Evolutionary conservation across 2,329 filamentous ascomycete genomes (phyloP), one percentile per base, ranked within the genome.

Genomic region (Ascochyta rabiei): DNA sequence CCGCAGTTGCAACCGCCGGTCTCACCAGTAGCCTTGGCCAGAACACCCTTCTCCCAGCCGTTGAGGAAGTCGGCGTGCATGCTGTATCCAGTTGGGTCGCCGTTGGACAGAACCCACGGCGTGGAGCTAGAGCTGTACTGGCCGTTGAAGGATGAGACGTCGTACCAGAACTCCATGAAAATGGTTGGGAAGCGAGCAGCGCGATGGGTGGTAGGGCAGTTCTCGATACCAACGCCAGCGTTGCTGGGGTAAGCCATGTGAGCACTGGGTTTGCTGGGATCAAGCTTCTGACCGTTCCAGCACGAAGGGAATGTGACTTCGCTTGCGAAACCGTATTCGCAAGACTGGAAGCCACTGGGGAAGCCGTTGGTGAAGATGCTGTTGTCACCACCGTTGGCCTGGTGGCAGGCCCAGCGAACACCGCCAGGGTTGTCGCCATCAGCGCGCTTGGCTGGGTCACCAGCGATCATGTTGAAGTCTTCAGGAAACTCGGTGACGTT

Each of bases 161-260:
- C 72, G 45, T 73, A 76, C 73, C 73, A 75, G 55, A 75, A 75
- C 57, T 76, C 74, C 18, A 75, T 70, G 60, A 76, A 75, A 48
- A 76, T 71, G 33, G 66, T 67, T 10, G 74, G 74, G 60, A 76
- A 73, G 10, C 71, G 66, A 16, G 70, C 69, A 26, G 57, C 63
- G 24, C 68, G 63, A 54, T 70, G 67, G 19, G 64, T 68, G 0
- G 53, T 55, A 24, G 73, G 73, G 56, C 73, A 75, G 42, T 69
- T 68, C 40, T 73, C 72, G 30, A 71, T 53, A 23, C 69, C 71
- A 9, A 62, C 51, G 28, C 71, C 69, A 16, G 47, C 38, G 18
- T 49, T 60, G 28, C 57, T 68, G 12, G 73, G 72, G 48, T 79
- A 81, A 9, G 80, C 68, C 70, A 75, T 74, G 57, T 75, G 73